phyloP scores from a whole-genome alignment of 257 asterid species.

The Hygrophila difformis region DNA sequence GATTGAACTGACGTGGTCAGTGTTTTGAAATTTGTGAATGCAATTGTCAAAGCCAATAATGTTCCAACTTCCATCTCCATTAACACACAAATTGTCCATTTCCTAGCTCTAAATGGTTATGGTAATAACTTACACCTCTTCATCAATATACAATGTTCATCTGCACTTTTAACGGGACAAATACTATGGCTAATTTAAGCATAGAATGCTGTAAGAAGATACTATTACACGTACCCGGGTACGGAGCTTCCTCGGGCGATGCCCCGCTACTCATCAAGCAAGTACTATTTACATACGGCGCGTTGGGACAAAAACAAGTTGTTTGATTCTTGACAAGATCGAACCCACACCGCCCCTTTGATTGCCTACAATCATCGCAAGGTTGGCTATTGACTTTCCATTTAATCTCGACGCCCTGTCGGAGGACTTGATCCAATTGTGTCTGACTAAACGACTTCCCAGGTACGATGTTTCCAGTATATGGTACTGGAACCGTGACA shows the following conservation, averaged over 20 bases:
- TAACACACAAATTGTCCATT: too few species aligned
- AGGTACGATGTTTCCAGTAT: conserved; percentile 8
- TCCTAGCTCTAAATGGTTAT: too few species aligned
- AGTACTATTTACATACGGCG: conserved; percentile 26
- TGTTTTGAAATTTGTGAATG: too few species aligned
- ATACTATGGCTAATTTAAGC: neutral
- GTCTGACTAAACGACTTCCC: conserved; percentile 18
- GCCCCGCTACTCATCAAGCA: conserved; percentile 23
- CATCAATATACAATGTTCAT: too few species aligned
- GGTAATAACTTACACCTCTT: too few species aligned
- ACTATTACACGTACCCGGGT: conserved; percentile 9
- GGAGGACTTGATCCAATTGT: conserved; percentile 23
- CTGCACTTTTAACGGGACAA: neutral
- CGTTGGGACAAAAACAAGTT: conserved; percentile 44
- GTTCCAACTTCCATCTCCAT: too few species aligned
- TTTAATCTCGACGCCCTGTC: conserved; percentile 40
- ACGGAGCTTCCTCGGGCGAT: conserved; percentile 12
- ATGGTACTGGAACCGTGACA: conserved; percentile 38
- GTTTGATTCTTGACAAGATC: conserved; percentile 22
- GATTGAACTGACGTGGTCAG: too few species aligned
- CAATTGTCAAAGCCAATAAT: too few species aligned
- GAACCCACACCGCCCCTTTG: conserved; percentile 53
- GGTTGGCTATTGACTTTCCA: conserved; percentile 37
- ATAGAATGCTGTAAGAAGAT: neutral
- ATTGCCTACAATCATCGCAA: conserved; percentile 38